phyloP scores from a whole-genome alignment of 2,329 filamentous ascomycete species.

The Alternaria panax region DNA sequence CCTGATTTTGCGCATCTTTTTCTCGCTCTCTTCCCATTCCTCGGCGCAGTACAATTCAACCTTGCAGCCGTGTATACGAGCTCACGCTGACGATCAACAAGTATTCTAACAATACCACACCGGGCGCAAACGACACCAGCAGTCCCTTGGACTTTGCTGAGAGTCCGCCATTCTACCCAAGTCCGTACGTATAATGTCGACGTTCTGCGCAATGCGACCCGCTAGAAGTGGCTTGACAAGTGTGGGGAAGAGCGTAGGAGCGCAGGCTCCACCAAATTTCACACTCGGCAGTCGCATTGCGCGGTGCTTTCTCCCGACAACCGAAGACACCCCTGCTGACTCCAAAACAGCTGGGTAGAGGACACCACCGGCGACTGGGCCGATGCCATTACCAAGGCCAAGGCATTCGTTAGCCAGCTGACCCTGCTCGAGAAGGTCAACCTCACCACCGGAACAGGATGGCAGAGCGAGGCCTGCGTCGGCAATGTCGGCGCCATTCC shows the following conservation, averaged over 20 bases:
- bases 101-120: conserved; percentile 37
- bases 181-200: conserved; percentile 60
- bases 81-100: conserved; percentile 41
- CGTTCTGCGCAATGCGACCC: neutral
- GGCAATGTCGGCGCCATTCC: conserved; percentile 76
- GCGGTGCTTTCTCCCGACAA: neutral
- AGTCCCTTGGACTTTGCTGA: conserved; percentile 39
- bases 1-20: conserved; percentile 30
- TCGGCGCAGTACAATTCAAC: conserved; percentile 33
- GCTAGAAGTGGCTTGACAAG: neutral
- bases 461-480: conserved; percentile 61
- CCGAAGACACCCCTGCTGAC: conserved; percentile 4
- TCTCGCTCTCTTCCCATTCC: conserved; percentile 42
- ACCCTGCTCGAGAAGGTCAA: conserved; percentile 93
- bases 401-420: conserved; percentile 80
- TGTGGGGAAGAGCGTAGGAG: conserved; percentile 2
- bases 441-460: conserved; percentile 89
- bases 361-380: conserved; percentile 74
- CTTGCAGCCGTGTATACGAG: conserved; percentile 27
- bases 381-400: conserved; percentile 77
- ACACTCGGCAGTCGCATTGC: neutral
- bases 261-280: neutral
- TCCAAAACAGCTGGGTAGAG: conserved; percentile 68
- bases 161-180: conserved; percentile 78
- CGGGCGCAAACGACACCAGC: conserved; percentile 29